Base-by-base conservation (phyloP, 352 stramenopile species). In the Thalassiosira mediterranea region DNA sequence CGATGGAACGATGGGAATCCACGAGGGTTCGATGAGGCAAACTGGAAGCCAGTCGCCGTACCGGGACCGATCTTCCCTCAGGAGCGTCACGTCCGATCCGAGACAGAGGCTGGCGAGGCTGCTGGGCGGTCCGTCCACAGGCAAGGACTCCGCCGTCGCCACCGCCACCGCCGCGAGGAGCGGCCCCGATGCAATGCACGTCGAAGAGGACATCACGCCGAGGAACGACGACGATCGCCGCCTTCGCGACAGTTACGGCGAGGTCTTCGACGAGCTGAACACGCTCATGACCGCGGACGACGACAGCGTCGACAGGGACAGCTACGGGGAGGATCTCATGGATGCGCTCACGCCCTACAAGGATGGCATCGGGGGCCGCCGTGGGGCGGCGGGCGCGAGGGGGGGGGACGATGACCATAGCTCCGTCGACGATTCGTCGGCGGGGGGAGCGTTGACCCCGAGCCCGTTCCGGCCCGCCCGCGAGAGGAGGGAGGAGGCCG, bases 21-120 rank as follows among this genome's bases (percentile, higher is more conserved):
- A 42, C 7, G 34, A 42, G 34, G 7, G 13, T 13, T 42, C 34
- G 34, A 7, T 7, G 7, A 7, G 34, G 34, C 34, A 42, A 42
- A 13, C 34, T 7, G 7, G 7, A 7, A 42, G 7, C 34, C 7
- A 7, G 34, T 42, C 34, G 34, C n/a, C n/a, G n/a, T n/a, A n/a
- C n/a, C n/a, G n/a, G 15, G 26, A 28, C 38, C 23, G 23, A 13
- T 47, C 19, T 58, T 53, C 88, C 3, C 37, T 92, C 2, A 84
- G 88, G 76, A 83, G 64, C 54, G 65, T 90, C 31, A 57, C 87
- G 21, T 76, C 82, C 1, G 87, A 93, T 78, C 84, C 87, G 34
- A 49, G 87, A 53, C 87, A 93, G 76, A 53, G 87, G 52, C 52
- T 93, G 8, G 83, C 84, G 0, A 91, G 83, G 69, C 23, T 91